A percentile compares a stretch with the other conserved stretches of the same genome.
phyloP scores from a whole-genome alignment of 2,329 filamentous ascomycete species.

The Clarireedia monteithiana region DNA sequence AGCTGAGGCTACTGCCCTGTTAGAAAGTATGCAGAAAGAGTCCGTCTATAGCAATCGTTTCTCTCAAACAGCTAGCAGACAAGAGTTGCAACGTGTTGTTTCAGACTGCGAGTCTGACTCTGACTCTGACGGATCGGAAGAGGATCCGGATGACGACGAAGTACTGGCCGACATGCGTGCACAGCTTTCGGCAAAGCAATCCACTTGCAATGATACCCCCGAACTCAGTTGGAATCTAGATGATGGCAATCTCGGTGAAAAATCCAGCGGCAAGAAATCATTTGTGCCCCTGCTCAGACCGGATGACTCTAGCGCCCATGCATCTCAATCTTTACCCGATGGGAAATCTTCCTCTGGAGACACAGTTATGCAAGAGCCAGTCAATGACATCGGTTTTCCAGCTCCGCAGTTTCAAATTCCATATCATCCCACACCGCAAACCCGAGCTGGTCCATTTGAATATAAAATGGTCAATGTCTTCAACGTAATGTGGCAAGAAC shows the following conservation, averaged over 20 bases:
- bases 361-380: neutral
- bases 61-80: neutral
- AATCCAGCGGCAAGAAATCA: neutral
- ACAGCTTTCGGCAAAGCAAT: neutral
- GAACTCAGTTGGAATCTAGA: neutral
- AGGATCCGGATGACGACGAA: constrained; percentile 15
- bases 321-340: neutral
- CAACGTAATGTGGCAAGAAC: neutral
- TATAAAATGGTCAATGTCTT: constrained; percentile 8
- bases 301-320: neutral
- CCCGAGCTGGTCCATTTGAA: neutral
- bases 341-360: neutral
- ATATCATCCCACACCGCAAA: neutral
- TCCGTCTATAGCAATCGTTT: neutral
- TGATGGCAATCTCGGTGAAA: neutral
- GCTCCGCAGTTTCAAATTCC: neutral
- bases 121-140: constrained; percentile 12
- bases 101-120: neutral
- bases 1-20: neutral
- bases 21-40: neutral
- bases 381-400: neutral
- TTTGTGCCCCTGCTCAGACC: neutral
- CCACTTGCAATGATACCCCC: neutral
- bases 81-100: no score
- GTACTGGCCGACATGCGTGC: neutral